phyloP scores from a whole-genome alignment of 257 asterid genomes.

The Gynochthodes officinalis region DNA sequence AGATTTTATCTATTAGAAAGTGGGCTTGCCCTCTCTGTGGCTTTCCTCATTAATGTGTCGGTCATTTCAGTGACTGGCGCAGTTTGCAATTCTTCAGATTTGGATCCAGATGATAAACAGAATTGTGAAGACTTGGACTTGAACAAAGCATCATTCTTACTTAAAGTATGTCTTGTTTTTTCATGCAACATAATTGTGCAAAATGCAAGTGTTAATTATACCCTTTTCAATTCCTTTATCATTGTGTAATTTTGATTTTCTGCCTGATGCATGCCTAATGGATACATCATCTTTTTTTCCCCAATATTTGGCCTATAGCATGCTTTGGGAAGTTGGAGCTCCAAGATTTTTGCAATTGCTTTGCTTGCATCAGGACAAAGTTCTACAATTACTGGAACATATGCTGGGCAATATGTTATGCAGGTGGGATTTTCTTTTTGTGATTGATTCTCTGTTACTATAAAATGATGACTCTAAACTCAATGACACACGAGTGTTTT shows the following conservation, averaged over 20 bases:
- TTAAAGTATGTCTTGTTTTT: slow-evolving; percentile 45
- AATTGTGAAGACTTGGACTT: slow-evolving; percentile 84
- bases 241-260: neutral
- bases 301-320: slow-evolving; percentile 61
- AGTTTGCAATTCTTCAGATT: slow-evolving; percentile 70
- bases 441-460: neutral
- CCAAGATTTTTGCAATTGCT: slow-evolving; percentile 92
- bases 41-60: slow-evolving; percentile 86
- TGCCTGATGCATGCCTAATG: neutral
- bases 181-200: neutral
- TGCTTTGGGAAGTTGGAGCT: slow-evolving; percentile 90
- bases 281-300: neutral
- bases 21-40: slow-evolving; percentile 77
- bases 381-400: slow-evolving; percentile 95
- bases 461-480: neutral
- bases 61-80: slow-evolving; percentile 94
- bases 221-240: neutral
- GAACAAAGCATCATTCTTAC: slow-evolving; percentile 82
- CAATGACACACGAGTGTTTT: neutral
- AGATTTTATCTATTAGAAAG: slow-evolving; percentile 83
- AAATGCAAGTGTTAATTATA: neutral
- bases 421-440: slow-evolving; percentile 45
- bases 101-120: slow-evolving; percentile 45
- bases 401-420: slow-evolving; percentile 98
- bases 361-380: slow-evolving; percentile 97